phyloP scores from a whole-genome alignment of 129 eudicot species.

The Arctium minus region DNA sequence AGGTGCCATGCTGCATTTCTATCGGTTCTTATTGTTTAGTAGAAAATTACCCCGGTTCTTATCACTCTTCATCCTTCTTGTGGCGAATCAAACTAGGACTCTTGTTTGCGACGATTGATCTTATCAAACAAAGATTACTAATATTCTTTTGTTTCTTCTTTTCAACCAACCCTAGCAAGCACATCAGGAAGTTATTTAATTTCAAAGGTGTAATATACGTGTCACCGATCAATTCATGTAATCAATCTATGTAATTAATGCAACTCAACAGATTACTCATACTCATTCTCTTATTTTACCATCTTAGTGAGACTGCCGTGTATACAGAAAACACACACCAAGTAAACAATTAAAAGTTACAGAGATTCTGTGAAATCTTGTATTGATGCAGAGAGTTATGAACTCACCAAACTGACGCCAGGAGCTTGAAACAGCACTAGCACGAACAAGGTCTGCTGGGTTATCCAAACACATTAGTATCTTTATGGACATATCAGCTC shows the following conservation, averaged over 20 bases:
- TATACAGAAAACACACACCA: background rate
- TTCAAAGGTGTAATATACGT: background rate
- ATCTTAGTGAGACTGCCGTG: background rate
- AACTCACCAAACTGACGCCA: slow-evolving; percentile 70
- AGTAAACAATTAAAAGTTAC: background rate
- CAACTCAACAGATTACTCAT: background rate
- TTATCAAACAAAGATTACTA: background rate
- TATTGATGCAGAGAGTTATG: background rate
- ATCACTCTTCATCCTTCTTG: background rate
- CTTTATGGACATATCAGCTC: slow-evolving; percentile 54
- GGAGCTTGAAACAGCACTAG: slow-evolving; percentile 51
- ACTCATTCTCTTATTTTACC: background rate
- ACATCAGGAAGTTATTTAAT: background rate
- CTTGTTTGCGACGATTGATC: background rate
- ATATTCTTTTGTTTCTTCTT: background rate
- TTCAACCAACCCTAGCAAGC: background rate
- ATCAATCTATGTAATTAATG: background rate
- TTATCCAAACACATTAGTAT: slow-evolving; percentile 57
- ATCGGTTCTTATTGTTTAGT: too few species aligned
- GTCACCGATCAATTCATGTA: background rate
- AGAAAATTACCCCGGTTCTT: too few species aligned
- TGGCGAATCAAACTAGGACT: background rate
- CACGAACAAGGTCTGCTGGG: slow-evolving; percentile 62
- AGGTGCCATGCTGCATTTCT: background rate
- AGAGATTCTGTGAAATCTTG: background rate